Evolutionary conservation across 2,329 filamentous ascomycete genomes (phyloP).

Genomic region (Aureobasidium sp.): DNA sequence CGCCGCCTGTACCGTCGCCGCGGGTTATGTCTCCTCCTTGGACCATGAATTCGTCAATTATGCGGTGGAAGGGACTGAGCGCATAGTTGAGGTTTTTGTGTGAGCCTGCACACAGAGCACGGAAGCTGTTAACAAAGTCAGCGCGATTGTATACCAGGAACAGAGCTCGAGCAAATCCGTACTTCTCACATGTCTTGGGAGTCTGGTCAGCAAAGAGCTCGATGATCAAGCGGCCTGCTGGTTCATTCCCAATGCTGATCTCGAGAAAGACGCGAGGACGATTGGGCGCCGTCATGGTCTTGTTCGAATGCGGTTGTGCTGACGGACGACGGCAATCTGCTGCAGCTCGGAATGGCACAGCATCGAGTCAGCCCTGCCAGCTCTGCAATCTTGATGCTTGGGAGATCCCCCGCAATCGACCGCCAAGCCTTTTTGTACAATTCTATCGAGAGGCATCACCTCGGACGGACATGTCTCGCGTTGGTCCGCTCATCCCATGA

Average conservation of each 20-base stretch:
- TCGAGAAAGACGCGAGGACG: slow-evolving; percentile 39
- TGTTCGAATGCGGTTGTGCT: background rate
- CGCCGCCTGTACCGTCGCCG: slow-evolving; percentile 35
- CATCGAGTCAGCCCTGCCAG: slow-evolving; percentile 2
- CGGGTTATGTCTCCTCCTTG: slow-evolving; percentile 38
- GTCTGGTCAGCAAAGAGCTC: slow-evolving; percentile 42
- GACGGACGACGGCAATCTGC: background rate
- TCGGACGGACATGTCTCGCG: background rate
- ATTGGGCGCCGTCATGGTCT: background rate
- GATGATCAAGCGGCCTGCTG: slow-evolving; percentile 37
- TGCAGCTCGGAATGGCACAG: background rate
- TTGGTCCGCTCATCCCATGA: background rate
- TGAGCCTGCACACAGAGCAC: slow-evolving; percentile 37
- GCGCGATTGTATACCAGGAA: background rate
- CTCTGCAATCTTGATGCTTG: background rate
- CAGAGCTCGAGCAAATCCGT: slow-evolving; percentile 27
- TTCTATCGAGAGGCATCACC: background rate
- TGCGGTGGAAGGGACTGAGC: slow-evolving; percentile 33
- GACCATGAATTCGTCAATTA: slow-evolving; percentile 40
- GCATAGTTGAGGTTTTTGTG: slow-evolving; percentile 33
- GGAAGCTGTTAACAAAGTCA: slow-evolving; percentile 32
- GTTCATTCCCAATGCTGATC: slow-evolving; percentile 34
- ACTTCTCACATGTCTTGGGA: slow-evolving; percentile 42
- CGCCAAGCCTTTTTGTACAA: background rate
- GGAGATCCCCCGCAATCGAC: background rate